Conservation (phyloP, 2,329 filamentous ascomycete species). For the Tolypocladium inflatum region DNA sequence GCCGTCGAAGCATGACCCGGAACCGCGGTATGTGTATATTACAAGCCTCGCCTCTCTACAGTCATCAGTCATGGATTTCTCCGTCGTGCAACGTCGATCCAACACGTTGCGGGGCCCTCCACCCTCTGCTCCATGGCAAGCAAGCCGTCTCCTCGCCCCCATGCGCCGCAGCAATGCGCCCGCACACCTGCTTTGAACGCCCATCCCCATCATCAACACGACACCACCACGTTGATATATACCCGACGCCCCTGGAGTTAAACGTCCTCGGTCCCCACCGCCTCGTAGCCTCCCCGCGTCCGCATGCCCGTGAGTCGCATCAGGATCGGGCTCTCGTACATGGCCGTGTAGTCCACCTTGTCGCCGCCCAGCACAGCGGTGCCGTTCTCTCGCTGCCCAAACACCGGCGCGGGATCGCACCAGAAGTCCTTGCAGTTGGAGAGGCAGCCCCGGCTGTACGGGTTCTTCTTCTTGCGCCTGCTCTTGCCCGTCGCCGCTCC, state of each 20-base stretch:
- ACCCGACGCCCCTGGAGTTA: conserved; percentile 6
- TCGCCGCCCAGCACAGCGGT: conserved; percentile 68
- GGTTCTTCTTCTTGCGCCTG: conserved; percentile 58
- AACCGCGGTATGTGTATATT: background rate
- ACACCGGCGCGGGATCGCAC: conserved; percentile 79
- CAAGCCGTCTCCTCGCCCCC: background rate
- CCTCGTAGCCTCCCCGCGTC: conserved; percentile 51
- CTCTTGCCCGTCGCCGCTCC: conserved; percentile 53
- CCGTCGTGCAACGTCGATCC: background rate
- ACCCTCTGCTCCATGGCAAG: background rate
- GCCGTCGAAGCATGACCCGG: no score
- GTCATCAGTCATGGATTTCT: background rate
- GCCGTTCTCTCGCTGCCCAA: conserved; percentile 65
- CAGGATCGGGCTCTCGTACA: conserved; percentile 76
- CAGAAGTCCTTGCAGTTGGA: conserved; percentile 94
- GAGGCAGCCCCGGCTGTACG: conserved; percentile 74
- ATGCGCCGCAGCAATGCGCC: background rate
- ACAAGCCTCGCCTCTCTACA: background rate
- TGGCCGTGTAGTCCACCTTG: conserved; percentile 72
- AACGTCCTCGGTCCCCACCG: conserved; percentile 46
- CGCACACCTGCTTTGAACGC: background rate
- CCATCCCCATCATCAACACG: background rate
- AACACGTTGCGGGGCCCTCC: background rate
- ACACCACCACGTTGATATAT: background rate
- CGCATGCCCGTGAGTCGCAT: conserved; percentile 48